Conservation (phyloP, 2,329 filamentous ascomycete genomes). For the Colletotrichum neosansevieriae region DNA sequence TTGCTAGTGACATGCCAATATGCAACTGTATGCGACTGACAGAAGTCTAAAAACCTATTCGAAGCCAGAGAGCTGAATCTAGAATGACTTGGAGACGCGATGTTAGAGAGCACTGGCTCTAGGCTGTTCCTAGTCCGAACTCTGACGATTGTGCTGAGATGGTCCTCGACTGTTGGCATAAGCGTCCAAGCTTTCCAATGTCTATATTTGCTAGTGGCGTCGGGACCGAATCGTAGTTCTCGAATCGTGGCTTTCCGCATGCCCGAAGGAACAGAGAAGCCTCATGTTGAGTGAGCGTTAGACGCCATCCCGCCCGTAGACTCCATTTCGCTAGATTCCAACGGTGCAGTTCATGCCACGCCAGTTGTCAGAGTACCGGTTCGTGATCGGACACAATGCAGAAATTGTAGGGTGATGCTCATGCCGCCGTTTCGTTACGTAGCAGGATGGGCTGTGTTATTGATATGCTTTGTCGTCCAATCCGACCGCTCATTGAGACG, state of each 20-base stretch:
- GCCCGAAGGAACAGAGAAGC: constrained; percentile 23
- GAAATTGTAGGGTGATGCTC: not conserved
- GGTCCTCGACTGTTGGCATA: constrained; percentile 3
- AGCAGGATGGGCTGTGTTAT: constrained; percentile 6
- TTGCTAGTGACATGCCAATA: constrained; percentile 3
- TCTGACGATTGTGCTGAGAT: constrained; percentile 14
- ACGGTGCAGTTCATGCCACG: not conserved
- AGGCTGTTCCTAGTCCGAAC: constrained; percentile 2
- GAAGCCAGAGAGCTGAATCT: constrained; percentile 22
- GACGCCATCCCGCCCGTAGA: constrained; percentile 16
- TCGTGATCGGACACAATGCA: not conserved
- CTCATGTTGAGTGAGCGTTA: constrained; percentile 4
- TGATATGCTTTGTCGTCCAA: constrained; percentile 21
- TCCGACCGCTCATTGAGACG: constrained; percentile 1
- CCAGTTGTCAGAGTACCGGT: not conserved
- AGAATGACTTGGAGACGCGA: constrained; percentile 20
- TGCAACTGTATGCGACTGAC: constrained; percentile 17
- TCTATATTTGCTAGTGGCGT: not conserved
- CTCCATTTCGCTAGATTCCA: not conserved
- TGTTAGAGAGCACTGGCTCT: not conserved
- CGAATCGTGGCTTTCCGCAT: constrained; percentile 10
- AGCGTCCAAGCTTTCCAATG: constrained; percentile 14
- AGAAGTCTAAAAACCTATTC: constrained; percentile 24
- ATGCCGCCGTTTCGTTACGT: constrained; percentile 14
- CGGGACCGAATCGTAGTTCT: constrained; percentile 28